These are phyloP conservation scores for Teratosphaeria gauchensis DNA, from an alignment of 2,329 filamentous ascomycete genomes.

Conservation along the genomic window DNA sequence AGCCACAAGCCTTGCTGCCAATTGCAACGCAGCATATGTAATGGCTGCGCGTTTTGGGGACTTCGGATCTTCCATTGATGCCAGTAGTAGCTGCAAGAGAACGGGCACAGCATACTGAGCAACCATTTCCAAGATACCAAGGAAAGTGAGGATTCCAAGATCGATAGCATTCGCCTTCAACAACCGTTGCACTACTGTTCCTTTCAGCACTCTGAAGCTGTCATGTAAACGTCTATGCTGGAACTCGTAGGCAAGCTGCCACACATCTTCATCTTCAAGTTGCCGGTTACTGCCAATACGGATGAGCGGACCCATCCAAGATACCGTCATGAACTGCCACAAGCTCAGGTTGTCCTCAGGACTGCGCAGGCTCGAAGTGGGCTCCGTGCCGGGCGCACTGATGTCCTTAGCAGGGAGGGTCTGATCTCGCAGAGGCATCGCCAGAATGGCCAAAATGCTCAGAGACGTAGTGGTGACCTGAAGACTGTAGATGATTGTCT, in stretches of 20 bases:
- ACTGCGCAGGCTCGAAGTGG: slow-evolving; percentile 53
- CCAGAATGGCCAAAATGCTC: slow-evolving; percentile 40
- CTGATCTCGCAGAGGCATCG: slow-evolving; percentile 62
- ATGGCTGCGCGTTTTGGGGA: slow-evolving; percentile 48
- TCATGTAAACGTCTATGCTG: slow-evolving; percentile 68
- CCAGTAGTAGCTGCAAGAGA: slow-evolving; percentile 61
- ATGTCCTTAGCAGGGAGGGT: slow-evolving; percentile 47
- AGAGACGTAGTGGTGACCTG: slow-evolving; percentile 20
- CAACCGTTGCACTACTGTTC: slow-evolving; percentile 61
- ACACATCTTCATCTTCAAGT: slow-evolving; percentile 70
- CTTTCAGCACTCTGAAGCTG: slow-evolving; percentile 61
- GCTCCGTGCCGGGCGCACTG: slow-evolving; percentile 45
- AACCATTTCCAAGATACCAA: slow-evolving; percentile 55
- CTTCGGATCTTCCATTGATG: slow-evolving; percentile 50
- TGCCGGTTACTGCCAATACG: slow-evolving; percentile 53
- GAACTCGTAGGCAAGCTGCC: slow-evolving; percentile 69
- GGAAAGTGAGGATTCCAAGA: slow-evolving; percentile 54
- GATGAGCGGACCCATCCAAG: slow-evolving; percentile 72
- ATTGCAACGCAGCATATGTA: slow-evolving; percentile 54
- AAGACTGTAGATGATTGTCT: slow-evolving; percentile 13
- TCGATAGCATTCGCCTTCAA: slow-evolving; percentile 71
- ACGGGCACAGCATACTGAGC: slow-evolving; percentile 51
- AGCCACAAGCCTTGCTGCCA: slow-evolving; percentile 51
- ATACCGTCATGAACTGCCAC: slow-evolving; percentile 77
- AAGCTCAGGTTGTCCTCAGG: slow-evolving; percentile 72